phyloP scores from a whole-genome alignment of 2,329 filamentous ascomycete genomes.

The Trichoderma simmonsii region DNA sequence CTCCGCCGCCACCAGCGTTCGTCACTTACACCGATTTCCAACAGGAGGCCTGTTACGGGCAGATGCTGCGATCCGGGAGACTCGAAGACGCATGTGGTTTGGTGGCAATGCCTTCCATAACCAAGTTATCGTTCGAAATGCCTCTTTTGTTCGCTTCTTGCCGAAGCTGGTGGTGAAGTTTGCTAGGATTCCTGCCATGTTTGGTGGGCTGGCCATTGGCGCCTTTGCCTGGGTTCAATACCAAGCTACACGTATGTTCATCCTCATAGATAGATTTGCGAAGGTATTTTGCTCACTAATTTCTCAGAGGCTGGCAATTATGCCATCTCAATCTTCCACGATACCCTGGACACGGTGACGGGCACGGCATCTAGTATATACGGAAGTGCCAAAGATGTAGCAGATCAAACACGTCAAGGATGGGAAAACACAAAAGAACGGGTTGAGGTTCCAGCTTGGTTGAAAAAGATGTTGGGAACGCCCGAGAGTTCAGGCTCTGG shows the following conservation, averaged over 20 bases:
- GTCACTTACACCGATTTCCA: slow-evolving; percentile 64
- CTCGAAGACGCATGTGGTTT: slow-evolving; percentile 69
- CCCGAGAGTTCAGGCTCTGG: slow-evolving; percentile 58
- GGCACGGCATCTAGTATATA: slow-evolving; percentile 68
- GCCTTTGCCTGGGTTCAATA: slow-evolving; percentile 93
- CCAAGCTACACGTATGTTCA: slow-evolving; percentile 77
- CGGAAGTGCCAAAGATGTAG: slow-evolving; percentile 69
- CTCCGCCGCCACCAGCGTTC: slow-evolving; percentile 48
- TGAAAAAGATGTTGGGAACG: slow-evolving; percentile 66
- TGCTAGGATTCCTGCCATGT: slow-evolving; percentile 80
- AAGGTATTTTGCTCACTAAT: slow-evolving; percentile 26
- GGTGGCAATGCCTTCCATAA: slow-evolving; percentile 83
- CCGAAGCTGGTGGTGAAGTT: slow-evolving; percentile 92
- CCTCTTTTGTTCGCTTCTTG: slow-evolving; percentile 63
- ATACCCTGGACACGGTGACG: slow-evolving; percentile 68
- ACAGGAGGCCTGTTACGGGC: slow-evolving; percentile 67
- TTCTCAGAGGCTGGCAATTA: slow-evolving; percentile 48
- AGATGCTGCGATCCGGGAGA: slow-evolving; percentile 59
- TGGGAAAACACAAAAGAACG: slow-evolving; percentile 83
- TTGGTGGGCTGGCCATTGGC: slow-evolving; percentile 83
- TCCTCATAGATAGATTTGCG: neutral
- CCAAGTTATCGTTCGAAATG: slow-evolving; percentile 61
- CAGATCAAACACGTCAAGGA: slow-evolving; percentile 73
- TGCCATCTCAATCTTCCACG: slow-evolving; percentile 64
- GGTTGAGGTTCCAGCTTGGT: slow-evolving; percentile 69